Evolutionary conservation across 305 asterid species (phyloP).

Genomic region (Striga hermonthica): DNA sequence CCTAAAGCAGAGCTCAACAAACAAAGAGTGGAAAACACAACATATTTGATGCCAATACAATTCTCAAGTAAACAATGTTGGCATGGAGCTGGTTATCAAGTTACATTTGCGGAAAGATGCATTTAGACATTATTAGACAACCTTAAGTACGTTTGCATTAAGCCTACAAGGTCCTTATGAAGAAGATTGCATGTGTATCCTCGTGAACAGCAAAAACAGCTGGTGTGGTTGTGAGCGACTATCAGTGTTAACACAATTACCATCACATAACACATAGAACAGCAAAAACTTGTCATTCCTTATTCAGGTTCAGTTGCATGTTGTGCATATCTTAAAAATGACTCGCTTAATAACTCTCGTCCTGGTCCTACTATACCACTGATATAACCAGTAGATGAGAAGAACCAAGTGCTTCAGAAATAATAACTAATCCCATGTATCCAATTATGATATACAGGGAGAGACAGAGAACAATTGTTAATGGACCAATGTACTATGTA

Average conservation of each 20-base stretch:
- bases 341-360: background rate
- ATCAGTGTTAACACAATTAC: constrained; percentile 24
- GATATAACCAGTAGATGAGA: background rate
- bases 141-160: too few relatives aligned
- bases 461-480: background rate
- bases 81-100: constrained; percentile 8
- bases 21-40: constrained; percentile 16
- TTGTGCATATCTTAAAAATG: constrained; percentile 15
- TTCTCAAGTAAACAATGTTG: constrained; percentile 24
- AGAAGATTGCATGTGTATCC: too few relatives aligned
- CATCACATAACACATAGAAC: constrained; percentile 16
- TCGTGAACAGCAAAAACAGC: too few relatives aligned
- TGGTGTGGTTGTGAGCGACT: background rate
- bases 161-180: too few relatives aligned
- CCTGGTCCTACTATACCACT: too few relatives aligned
- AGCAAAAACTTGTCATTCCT: constrained; percentile 12
- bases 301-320: constrained; percentile 14
- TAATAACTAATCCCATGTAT: constrained; percentile 18
- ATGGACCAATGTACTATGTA: constrained; percentile 9
- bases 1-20: constrained; percentile 21
- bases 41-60: constrained; percentile 7
- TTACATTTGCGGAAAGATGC: constrained; percentile 5
- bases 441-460: constrained; percentile 19
- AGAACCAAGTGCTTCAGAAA: background rate
- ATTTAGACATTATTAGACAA: too few relatives aligned